Conservation (phyloP, 306 rosid genomes). For the Spatholobus suberectus region DNA sequence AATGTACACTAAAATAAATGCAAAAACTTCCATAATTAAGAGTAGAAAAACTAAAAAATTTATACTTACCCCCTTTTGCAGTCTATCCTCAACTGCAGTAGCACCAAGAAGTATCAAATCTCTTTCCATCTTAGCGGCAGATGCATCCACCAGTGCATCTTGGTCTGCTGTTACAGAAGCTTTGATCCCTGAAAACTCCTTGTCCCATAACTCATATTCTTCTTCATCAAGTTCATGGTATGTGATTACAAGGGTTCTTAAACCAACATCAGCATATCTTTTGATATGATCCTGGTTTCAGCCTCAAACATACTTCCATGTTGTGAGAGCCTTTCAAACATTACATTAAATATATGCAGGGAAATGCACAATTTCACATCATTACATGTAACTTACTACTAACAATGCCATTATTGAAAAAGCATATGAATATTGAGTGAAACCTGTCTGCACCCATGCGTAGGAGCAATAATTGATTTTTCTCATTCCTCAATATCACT, state of each 20-base stretch:
- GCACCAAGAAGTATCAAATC: constrained; percentile 82
- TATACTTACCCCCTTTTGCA: constrained; percentile 78
- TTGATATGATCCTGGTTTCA: constrained; percentile 73
- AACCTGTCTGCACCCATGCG: constrained; percentile 99
- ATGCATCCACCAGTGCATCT: constrained; percentile 60
- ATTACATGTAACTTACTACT: constrained; percentile 41
- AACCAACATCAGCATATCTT: constrained; percentile 86
- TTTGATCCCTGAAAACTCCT: constrained; percentile 66
- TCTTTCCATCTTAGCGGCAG: constrained; percentile 75
- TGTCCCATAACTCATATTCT: constrained; percentile 70
- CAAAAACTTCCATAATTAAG: not conserved
- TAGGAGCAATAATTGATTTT: constrained; percentile 69
- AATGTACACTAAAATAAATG: not conserved
- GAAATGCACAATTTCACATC: constrained; percentile 40
- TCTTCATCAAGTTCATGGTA: constrained; percentile 69
- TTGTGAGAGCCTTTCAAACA: constrained; percentile 75
- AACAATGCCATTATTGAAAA: constrained; percentile 31
- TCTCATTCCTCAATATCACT: constrained; percentile 75
- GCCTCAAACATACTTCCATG: constrained; percentile 72
- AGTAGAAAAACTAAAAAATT: not conserved
- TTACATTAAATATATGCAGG: constrained; percentile 59
- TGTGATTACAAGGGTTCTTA: constrained; percentile 77
- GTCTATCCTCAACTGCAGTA: constrained; percentile 90
- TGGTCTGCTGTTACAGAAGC: constrained; percentile 61
- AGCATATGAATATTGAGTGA: constrained; percentile 38